Base-by-base conservation (phyloP, 176 grass and related monocot genomes). In the Poa pratensis region DNA sequence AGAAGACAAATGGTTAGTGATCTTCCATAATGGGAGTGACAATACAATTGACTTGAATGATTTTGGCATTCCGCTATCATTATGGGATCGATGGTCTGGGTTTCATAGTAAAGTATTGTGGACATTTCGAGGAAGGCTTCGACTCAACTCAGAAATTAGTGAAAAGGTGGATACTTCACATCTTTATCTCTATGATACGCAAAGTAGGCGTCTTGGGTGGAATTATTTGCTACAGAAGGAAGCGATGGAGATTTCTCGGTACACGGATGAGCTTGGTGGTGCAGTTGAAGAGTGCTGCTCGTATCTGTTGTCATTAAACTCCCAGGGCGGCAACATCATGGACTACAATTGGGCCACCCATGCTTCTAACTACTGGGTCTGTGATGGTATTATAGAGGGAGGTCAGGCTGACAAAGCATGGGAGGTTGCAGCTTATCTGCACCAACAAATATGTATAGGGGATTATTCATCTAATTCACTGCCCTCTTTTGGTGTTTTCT, bases 341-440 rank as follows among this genome's bases (percentile, higher is more conserved):
- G 59, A 67, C 30, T 77, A 27, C 9, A 42, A 77, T 16, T 84
- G 61, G 83, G n/a, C 5, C 1, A 22, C 6, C 39, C 74, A 78
- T 43, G 69, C 55, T 27, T 75, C 81, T 5, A 74, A 4, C 54
- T 83, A 75, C 17, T 83, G 69, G 81, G 72, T 84, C 12, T 84
- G 82, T 0, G 82, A 84, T 85, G 83, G 72, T 1, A 20, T 84
- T 20, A 40, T 84, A 39, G 12, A 62, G 10, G 27, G 11, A 39
- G 2, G 0, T 0, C 4, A 37, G 0, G 19, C 0, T 5, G 30
- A 22, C 2, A 22, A 85, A 60, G 84, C 76, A 24, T 86, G 84
- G 84, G 53, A 72, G 8, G 1, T 34, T 15, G 83, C 37, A 15
- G 1, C 7, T 61, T 18, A 37, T 49, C 14, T 79, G 12, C 75